Conservation (phyloP, 2,329 filamentous ascomycete species). For the Arthrobotrys megalospora region DNA sequence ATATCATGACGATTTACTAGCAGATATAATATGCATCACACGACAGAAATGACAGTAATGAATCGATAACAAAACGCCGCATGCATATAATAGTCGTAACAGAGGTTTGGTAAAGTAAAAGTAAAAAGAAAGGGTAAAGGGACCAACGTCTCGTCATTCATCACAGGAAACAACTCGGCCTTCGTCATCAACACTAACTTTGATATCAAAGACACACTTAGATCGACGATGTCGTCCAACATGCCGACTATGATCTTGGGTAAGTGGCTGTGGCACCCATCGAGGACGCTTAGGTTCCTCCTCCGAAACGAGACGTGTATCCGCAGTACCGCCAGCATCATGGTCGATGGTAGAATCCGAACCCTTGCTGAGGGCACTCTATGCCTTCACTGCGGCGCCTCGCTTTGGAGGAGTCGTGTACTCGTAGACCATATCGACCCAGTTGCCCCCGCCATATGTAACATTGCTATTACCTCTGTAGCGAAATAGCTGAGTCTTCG, state of each 20-base stretch:
- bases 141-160: neutral
- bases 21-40: neutral
- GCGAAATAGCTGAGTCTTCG: conserved; percentile 36
- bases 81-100: conserved; percentile 29
- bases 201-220: neutral
- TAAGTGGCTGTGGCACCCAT: neutral
- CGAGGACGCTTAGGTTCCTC: neutral
- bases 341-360: neutral
- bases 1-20: neutral
- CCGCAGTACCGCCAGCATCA: neutral
- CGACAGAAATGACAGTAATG: conserved; percentile 16
- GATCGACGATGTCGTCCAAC: neutral
- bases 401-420: conserved; percentile 34
- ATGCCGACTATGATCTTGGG: neutral
- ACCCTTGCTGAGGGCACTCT: neutral
- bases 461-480: conserved; percentile 39
- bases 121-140: neutral
- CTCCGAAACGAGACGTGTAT: neutral
- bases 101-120: conserved; percentile 6
- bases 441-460: conserved; percentile 45
- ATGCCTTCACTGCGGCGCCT: neutral
- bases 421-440: conserved; percentile 55
- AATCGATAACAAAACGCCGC: conserved; percentile 23
- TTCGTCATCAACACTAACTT: neutral
- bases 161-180: neutral